Conservation (phyloP, 1,139 yeast genomes). For the Blastobotrys capitulatus region DNA sequence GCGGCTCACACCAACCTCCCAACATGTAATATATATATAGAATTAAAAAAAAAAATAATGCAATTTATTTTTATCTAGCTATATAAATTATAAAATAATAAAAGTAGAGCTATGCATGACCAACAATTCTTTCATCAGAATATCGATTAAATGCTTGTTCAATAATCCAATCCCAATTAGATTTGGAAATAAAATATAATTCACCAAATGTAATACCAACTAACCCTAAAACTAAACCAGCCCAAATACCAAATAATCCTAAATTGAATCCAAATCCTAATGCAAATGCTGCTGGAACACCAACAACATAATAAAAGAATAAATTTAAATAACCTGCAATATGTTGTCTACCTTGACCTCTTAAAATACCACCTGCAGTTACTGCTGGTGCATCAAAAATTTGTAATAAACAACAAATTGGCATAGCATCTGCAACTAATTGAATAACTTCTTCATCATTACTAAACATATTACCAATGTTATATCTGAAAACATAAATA, state of each 20-base stretch:
- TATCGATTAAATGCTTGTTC: slow-evolving; percentile 38
- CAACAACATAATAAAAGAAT: slow-evolving; percentile 63
- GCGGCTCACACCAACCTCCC: no score
- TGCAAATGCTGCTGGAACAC: slow-evolving; percentile 63
- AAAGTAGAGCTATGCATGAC: slow-evolving; percentile 9
- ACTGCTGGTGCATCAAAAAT: slow-evolving; percentile 78
- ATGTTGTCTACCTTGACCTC: slow-evolving; percentile 85
- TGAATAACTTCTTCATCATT: slow-evolving; percentile 59
- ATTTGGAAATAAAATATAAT: slow-evolving; percentile 42
- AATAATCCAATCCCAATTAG: slow-evolving; percentile 50
- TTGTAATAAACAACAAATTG: slow-evolving; percentile 68
- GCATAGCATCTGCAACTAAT: slow-evolving; percentile 51
- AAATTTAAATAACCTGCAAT: slow-evolving; percentile 78
- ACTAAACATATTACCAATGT: slow-evolving; percentile 64
- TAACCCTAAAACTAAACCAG: slow-evolving; percentile 80
- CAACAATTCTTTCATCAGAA: slow-evolving; percentile 17
- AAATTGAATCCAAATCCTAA: slow-evolving; percentile 52
- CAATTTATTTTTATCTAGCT: neutral
- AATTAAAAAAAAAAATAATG: neutral
- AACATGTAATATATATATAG: no score
- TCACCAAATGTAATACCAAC: slow-evolving; percentile 62
- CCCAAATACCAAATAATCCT: slow-evolving; percentile 73
- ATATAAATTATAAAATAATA: neutral
- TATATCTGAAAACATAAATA: slow-evolving; percentile 46
- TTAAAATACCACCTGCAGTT: slow-evolving; percentile 73